These are phyloP conservation scores for Neostapfia colusana DNA, from an alignment of 176 grass and related monocot genomes.

Conservation along the genomic window DNA sequence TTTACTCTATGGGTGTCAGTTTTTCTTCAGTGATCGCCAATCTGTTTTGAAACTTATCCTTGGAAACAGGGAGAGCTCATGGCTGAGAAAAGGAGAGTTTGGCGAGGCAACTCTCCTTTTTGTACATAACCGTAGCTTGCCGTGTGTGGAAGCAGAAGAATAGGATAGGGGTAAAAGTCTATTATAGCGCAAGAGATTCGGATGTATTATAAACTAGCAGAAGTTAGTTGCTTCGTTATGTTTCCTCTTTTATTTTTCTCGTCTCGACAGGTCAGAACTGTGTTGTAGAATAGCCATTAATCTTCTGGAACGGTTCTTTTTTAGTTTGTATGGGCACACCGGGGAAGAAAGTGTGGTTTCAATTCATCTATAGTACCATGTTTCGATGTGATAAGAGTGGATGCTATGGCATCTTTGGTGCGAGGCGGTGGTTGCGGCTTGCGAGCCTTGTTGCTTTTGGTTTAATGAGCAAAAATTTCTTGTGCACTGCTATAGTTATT, in stretches of 20 bases:
- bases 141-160: constrained; percentile 51
- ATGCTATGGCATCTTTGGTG: too few species aligned
- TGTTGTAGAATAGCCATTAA: constrained; percentile 42
- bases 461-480: too few species aligned
- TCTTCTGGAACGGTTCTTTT: constrained; percentile 1
- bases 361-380: neutral
- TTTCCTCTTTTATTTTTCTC: neutral
- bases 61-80: constrained; percentile 52
- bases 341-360: neutral
- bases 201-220: constrained; percentile 76
- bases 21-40: neutral
- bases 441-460: too few species aligned
- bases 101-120: constrained; percentile 30
- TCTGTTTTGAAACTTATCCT: constrained; percentile 3
- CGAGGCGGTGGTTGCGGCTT: too few species aligned
- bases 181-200: constrained; percentile 40
- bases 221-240: constrained; percentile 45
- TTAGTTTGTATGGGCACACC: constrained; percentile 40
- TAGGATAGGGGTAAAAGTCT: constrained; percentile 55
- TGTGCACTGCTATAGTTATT: too few species aligned
- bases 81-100: constrained; percentile 48
- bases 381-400: too few species aligned
- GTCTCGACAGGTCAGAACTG: constrained; percentile 9
- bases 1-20: neutral
- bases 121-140: constrained; percentile 70